phyloP scores from a whole-genome alignment of 2,329 filamentous ascomycete genomes.

The Coniella vitis region DNA sequence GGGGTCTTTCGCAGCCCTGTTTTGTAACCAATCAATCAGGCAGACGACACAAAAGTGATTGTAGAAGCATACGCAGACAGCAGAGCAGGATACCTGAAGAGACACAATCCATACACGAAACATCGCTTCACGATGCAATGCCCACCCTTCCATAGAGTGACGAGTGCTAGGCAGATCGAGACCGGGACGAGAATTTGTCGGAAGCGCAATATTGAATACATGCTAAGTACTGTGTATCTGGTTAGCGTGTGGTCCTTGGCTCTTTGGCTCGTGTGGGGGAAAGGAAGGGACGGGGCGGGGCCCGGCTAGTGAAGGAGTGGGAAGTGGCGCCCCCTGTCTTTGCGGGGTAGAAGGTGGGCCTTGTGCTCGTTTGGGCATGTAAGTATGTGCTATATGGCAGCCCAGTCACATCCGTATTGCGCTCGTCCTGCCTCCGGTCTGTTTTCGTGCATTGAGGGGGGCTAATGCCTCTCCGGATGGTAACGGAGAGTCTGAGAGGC shows the following conservation, averaged over 20 bases:
- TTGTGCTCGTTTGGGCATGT: not conserved
- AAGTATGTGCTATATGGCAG: not conserved
- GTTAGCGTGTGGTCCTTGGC: no score
- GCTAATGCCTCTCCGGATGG: not conserved
- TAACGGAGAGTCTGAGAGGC: not conserved
- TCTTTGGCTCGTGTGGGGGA: not conserved
- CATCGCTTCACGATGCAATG: no score
- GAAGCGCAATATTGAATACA: not conserved
- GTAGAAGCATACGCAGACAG: no score
- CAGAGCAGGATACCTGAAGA: no score
- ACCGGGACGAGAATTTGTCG: conserved; percentile 4
- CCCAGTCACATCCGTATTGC: conserved; percentile 1
- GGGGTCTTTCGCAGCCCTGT: no score
- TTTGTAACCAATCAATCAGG: no score
- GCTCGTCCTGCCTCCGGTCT: conserved; percentile 6
- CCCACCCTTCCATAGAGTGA: no score
- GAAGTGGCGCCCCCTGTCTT: not conserved
- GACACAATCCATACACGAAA: no score
- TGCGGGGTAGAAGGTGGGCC: conserved; percentile 10
- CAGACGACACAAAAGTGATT: no score
- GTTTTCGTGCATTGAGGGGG: conserved; percentile 9
- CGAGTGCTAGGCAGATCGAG: no score
- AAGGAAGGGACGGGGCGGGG: conserved; percentile 4
- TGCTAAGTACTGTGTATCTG: no score
- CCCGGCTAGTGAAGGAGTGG: conserved; percentile 5